A percentile compares a stretch with the other conserved stretches of the same genome.
These are phyloP conservation scores for Tillandsia leiboldiana DNA, from an alignment of 176 grass and related monocot species.

Conservation along the genomic window DNA sequence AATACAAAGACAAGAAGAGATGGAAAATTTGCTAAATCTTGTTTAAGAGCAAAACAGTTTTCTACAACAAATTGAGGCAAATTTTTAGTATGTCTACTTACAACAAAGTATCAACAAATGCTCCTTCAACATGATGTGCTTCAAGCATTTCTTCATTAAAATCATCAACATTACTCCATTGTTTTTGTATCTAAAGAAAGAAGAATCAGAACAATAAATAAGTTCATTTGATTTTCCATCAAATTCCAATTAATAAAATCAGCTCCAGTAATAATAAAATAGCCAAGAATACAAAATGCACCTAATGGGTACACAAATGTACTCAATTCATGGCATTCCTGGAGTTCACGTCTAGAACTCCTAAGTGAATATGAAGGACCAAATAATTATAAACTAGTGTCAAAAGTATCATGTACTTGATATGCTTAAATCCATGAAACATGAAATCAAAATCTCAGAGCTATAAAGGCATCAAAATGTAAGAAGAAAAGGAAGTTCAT, in stretches of 20 bases:
- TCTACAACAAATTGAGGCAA: neutral
- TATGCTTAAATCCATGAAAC: neutral
- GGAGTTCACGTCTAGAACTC: neutral
- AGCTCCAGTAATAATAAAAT: neutral
- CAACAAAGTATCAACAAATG: conserved; percentile 85
- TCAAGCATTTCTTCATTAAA: conserved; percentile 68
- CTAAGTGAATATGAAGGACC: too few relatives aligned
- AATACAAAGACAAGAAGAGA: conserved; percentile 17
- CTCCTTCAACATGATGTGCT: conserved; percentile 77
- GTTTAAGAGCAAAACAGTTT: neutral
- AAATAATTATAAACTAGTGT: too few relatives aligned
- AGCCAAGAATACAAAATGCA: neutral
- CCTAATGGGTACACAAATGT: neutral
- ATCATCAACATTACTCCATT: conserved; percentile 38
- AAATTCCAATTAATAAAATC: neutral
- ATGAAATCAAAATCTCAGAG: neutral
- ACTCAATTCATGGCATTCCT: neutral
- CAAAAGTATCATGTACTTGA: neutral
- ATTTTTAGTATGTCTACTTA: conserved; percentile 27
- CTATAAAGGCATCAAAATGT: neutral
- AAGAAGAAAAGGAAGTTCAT: neutral
- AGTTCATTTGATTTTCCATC: neutral
- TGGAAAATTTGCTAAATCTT: neutral
- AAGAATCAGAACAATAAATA: neutral
- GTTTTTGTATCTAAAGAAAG: conserved; percentile 60